These are phyloP conservation scores for Diaporthe nobilis DNA, from an alignment of 2,329 filamentous ascomycete species.

Conservation along the genomic window DNA sequence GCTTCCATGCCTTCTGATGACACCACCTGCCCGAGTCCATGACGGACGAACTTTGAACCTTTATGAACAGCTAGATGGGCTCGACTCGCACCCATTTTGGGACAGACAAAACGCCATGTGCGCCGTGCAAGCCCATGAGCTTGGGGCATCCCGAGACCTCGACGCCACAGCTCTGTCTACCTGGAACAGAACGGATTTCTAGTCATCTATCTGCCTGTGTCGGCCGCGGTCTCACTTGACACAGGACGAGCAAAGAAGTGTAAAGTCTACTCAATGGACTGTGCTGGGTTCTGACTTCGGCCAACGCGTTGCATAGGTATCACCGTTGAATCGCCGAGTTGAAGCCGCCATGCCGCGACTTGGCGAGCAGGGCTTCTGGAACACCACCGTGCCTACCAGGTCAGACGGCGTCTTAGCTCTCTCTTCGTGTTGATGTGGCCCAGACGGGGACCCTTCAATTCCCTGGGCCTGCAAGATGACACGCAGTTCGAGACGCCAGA, in stretches of 20 bases:
- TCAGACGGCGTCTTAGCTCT: conserved; percentile 7
- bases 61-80: conserved; percentile 6
- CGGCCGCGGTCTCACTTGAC: conserved; percentile 10
- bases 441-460: not conserved
- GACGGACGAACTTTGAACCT: not conserved
- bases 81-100: not conserved
- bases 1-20: not conserved
- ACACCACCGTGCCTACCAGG: conserved; percentile 16
- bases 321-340: conserved; percentile 30
- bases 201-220: not conserved
- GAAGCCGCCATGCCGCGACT: conserved; percentile 33
- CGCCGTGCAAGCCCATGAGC: not conserved
- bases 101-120: not conserved
- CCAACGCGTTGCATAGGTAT: conserved; percentile 24
- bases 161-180: not conserved
- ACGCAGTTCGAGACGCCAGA: not conserved
- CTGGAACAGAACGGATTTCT: not conserved
- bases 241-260: conserved; percentile 4
- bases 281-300: conserved; percentile 26
- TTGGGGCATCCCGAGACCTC: not conserved
- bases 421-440: not conserved
- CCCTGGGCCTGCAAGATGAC: not conserved
- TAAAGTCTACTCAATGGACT: conserved; percentile 27
- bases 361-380: conserved; percentile 37
- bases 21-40: not conserved